A percentile compares a stretch with the other conserved stretches of the same genome.
phyloP scores from a whole-genome alignment of 495 filamentous ascomycete genomes.

The Penicillium nucicola region DNA sequence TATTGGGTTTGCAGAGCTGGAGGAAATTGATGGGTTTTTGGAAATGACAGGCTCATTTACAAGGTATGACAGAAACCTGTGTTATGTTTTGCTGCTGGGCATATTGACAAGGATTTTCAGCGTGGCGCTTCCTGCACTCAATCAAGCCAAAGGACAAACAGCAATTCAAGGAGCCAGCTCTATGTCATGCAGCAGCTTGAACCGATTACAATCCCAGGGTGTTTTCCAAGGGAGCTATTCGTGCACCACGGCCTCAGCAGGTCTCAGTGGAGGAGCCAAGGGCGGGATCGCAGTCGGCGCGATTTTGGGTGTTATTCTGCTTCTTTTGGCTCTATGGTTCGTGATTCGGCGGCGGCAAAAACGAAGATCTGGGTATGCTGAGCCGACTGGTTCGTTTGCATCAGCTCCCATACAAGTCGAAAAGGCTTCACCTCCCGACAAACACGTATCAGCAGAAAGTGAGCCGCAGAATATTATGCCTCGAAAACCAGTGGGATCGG shows the following conservation, averaged over 20 bases:
- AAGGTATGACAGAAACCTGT: constrained; percentile 10
- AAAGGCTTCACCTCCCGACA: not conserved
- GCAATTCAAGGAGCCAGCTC: constrained; percentile 16
- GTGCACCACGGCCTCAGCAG: constrained; percentile 10
- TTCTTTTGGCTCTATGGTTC: constrained; percentile 23
- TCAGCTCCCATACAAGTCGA: not conserved
- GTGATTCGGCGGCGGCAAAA: constrained; percentile 16
- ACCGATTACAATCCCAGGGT: constrained; percentile 10
- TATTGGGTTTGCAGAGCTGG: constrained; percentile 20
- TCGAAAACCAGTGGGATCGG: constrained; percentile 14
- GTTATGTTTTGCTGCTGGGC: not conserved
- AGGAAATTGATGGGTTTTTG: constrained; percentile 25
- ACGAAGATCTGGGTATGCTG: not conserved
- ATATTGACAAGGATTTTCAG: constrained; percentile 7
- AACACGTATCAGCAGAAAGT: not conserved
- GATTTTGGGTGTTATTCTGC: constrained; percentile 24
- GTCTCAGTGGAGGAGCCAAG: constrained; percentile 27
- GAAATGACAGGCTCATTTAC: constrained; percentile 24
- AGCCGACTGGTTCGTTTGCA: not conserved
- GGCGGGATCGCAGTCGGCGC: constrained; percentile 30
- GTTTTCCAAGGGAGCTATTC: constrained; percentile 20
- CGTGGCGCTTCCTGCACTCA: constrained; percentile 23
- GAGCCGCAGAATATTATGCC: constrained; percentile 1
- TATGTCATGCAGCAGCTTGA: constrained; percentile 22
- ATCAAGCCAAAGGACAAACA: constrained; percentile 24